A percentile compares a stretch with the other conserved stretches of the same genome.
Evolutionary conservation across 2,329 filamentous ascomycete genomes (phyloP).

Genomic region (Ceratocystis variospora): DNA sequence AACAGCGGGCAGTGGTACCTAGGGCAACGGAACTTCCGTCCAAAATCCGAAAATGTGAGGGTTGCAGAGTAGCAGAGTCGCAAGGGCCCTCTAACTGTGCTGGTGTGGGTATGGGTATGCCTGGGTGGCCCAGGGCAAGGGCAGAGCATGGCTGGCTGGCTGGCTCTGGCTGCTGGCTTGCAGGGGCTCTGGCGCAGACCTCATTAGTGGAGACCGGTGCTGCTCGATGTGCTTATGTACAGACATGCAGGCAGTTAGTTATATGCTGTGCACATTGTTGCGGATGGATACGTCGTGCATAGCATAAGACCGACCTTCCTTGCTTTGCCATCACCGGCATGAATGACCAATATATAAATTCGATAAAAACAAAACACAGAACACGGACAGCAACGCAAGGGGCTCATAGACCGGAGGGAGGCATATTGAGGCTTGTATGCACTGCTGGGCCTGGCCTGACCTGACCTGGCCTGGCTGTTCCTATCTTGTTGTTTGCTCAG

Average conservation of each 20-base stretch:
- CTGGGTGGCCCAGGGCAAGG: neutral
- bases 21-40: slow-evolving; percentile 6
- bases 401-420: neutral
- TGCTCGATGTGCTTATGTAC: too few species aligned
- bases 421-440: neutral
- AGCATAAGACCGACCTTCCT: neutral
- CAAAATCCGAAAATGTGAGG: neutral
- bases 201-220: too few species aligned
- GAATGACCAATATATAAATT: neutral
- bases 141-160: neutral
- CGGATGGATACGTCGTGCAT: neutral
- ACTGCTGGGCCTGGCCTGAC: neutral
- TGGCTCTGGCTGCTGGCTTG: neutral
- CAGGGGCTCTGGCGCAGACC: too few species aligned
- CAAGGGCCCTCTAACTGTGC: neutral
- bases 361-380: neutral
- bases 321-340: neutral
- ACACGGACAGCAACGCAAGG: neutral
- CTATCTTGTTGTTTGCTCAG: neutral
- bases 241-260: too few species aligned
- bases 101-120: neutral
- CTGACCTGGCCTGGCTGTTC: neutral
- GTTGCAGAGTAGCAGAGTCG: slow-evolving; percentile 3
- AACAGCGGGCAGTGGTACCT: neutral
- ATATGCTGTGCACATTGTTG: too few species aligned